Percentiles rank a stretch among this genome's conserved stretches.
Evolutionary conservation across 2,329 filamentous ascomycete species (phyloP).

Genomic region (Penicillium expansum): DNA sequence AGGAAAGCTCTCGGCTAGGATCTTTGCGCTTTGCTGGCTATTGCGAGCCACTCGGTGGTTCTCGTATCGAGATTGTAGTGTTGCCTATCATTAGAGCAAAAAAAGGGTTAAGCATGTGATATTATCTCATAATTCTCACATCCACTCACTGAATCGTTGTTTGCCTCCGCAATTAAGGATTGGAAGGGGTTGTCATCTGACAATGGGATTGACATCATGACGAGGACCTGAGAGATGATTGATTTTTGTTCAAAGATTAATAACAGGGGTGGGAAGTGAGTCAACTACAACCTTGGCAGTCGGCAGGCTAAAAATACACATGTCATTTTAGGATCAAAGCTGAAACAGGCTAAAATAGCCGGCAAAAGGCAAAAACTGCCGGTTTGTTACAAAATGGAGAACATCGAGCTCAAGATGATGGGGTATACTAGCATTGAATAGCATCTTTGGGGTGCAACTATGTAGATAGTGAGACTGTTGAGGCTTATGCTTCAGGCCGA

Average conservation of each 20-base stretch:
- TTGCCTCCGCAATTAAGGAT: slow-evolving; percentile 13
- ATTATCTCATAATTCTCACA: not conserved
- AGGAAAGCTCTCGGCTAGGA: slow-evolving; percentile 61
- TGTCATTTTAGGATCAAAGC: not conserved
- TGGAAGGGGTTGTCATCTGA: slow-evolving; percentile 23
- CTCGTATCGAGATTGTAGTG: slow-evolving; percentile 68
- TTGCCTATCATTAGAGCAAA: slow-evolving; percentile 17
- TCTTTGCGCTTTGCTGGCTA: slow-evolving; percentile 68
- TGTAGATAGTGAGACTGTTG: not conserved
- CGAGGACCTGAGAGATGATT: not conserved
- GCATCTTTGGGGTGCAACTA: not conserved
- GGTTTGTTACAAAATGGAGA: not conserved
- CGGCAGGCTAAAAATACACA: not conserved
- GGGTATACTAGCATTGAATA: not conserved
- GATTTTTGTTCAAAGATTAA: not conserved
- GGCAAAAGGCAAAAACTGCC: not conserved
- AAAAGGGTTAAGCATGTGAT: not conserved
- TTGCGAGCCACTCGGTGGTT: slow-evolving; percentile 72
- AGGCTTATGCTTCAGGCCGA: not conserved
- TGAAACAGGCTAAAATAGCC: not conserved
- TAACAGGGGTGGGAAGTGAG: not conserved
- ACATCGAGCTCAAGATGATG: not conserved
- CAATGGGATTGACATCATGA: slow-evolving; percentile 1
- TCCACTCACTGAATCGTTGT: slow-evolving; percentile 13
- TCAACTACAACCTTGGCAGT: not conserved